Base-by-base conservation (phyloP, 2,329 filamentous ascomycete genomes). In the Sporothrix luriei region DNA sequence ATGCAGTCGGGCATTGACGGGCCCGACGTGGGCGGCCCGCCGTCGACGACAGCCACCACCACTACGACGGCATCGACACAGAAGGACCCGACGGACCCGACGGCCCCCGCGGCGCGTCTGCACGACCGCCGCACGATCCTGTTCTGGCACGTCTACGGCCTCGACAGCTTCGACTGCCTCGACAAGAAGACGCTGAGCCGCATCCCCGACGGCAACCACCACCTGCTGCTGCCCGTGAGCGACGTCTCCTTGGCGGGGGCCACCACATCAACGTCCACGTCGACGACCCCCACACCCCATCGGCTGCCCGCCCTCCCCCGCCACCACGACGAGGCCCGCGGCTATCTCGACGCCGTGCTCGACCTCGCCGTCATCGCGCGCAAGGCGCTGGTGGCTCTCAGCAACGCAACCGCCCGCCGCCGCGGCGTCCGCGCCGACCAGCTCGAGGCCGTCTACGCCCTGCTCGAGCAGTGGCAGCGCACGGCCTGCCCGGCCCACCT, bases 321-420 rank as follows among this genome's bases (percentile, higher is more conserved):
- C 26, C 24, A 57, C n/a, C 57, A 46, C 21, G 65, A 43, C 33
- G 38, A 51, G n/a, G 65, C 69, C 10, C 49, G 65, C n/a, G 68
- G 72, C 48, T 75, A 74, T 67, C 70, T 75, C 21, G 74, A 75
- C 33, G 73, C 72, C 13, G 67, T 75, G 1, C 71, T 75, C 21
- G 71, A 72, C 26, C 68, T 75, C 19, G 69, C 72, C n/a, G 51
- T 74, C 4, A 66, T 75, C 10, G 73, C 72, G 5, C 72, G 73
- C 21, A 65, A 65, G 10, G 71, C 72, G 0, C 43, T 72, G 4
- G 70, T 67, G 2, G 65, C 26, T 4, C 62, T 75, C 14, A 69
- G 68, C 65, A 70, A 40, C 40, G 65, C 69, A 0, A 66, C 69
- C n/a, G 65, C 71, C 6, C 61, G 68, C 11, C 69, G 71, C 14